Evolutionary conservation across 805 yeast species (phyloP), one percentile per base, ranked within the genome.

Genomic region (Kuraishia molischiana): DNA sequence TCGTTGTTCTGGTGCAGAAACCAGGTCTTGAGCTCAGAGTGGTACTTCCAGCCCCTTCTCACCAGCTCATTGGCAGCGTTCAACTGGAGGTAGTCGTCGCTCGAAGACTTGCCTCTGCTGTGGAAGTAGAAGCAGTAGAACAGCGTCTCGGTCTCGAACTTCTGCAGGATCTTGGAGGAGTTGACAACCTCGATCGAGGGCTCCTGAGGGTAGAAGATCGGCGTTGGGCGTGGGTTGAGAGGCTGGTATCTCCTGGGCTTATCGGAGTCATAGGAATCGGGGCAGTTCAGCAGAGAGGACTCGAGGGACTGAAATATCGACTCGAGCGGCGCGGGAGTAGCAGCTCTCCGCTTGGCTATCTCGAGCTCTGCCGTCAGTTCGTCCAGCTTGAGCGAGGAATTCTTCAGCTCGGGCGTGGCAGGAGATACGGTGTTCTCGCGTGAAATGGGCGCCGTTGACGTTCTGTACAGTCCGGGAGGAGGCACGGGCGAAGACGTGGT

Each of bases 101-200:
- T 30, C 13, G 33, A 24, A 9, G 35, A 3, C 19, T 35, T 15
- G 13, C 18, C 35, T 9, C 26, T 15, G 36, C 64, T 72, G 47
- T 79, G 74, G 58, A 87, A 92, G 62, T 92, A 92, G 61, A 92
- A 92, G 36, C 90, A 83, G 66, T 85, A 92, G 48, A 90, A 89
- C 47, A 92, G 61, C 2, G 97, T 90, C 52, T 87, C 96, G 24
- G 78, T 66, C 51, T 86, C 95, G 50, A 90, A 73, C 49, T 81
- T 85, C 20, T 72, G 64, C 59, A 85, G 67, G 31, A 83, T 58
- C 38, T 67, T 64, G 13, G 77, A 67, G 44, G 79, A 76, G 36
- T 77, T 80, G 38, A 74, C 63, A n/a, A 67, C 60, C 52, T 77
- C 84, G 41, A 76, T 74, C 58, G 78, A 67, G 24, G 89, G 89